Evolutionary conservation across 306 rosid genomes (phyloP), one percentile per base, ranked within the genome.

Genomic region (Lathyrus sativus): DNA sequence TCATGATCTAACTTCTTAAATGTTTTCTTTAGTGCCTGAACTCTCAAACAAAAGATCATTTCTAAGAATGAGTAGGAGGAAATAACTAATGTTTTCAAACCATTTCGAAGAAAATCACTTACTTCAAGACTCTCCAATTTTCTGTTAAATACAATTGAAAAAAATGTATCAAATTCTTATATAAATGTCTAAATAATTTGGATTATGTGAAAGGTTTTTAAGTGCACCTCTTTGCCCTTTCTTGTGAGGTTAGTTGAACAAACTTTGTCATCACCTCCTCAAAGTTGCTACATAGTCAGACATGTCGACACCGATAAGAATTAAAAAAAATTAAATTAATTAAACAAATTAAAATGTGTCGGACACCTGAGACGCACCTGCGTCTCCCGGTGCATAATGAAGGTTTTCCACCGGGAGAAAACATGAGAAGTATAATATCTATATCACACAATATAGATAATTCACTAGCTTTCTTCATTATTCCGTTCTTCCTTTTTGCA

Each of bases 371-470:
- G 7, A 6, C 7, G 9, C 3, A 86, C 96, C 96, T 85, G 79
- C 84, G 85, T 28, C 80, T 80, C 56, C 96, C 97, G 3, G 81
- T 79, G 71, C 89, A 90, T n/a, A 90, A 31, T 8, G 95, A 77
- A 58, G 98, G 97, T 74, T 88, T 90, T 68, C 97, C 97, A 11
- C 79, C 67, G 0, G 98, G 98, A 8, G 98, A 88, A 75, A 93
- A 93, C 98, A 93, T 93, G 73, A 93, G 99, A 76, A 93, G 99
- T 61, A 90, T 70, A 61, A 93, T 86, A 70, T 90, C 98, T 46
- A 90, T 83, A 45, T 92, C 98, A 24, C 98, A 90, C 2, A 92
- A 70, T 31, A 93, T 88, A 15, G 96, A 90, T 55, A 93, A 80
- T 65, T 93, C 99, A 65, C 80, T 78, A 9, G 99, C 99, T 78